Evolutionary conservation across 2,329 filamentous ascomycete genomes (phyloP).

Genomic region (Emericellopsis cladophorae): DNA sequence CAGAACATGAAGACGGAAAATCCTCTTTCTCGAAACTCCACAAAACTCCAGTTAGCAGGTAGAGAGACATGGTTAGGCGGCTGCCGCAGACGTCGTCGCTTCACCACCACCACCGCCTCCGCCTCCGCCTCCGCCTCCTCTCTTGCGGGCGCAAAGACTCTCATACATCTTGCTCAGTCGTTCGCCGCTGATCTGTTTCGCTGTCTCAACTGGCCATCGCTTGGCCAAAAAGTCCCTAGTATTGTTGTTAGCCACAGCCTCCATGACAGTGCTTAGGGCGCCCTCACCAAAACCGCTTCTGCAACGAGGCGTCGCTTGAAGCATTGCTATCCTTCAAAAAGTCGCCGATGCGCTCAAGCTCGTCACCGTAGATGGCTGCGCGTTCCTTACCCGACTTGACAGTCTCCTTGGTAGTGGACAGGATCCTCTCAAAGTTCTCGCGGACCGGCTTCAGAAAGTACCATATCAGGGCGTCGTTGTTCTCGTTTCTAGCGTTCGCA

Average conservation of each 20-base stretch:
- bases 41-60: no score
- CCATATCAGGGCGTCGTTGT: slow-evolving; percentile 34
- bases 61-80: no score
- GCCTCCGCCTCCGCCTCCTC: no score
- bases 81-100: no score
- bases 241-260: not conserved
- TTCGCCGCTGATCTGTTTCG: slow-evolving; percentile 26
- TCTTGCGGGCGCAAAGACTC: slow-evolving; percentile 12
- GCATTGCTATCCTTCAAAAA: slow-evolving; percentile 41
- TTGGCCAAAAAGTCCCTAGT: slow-evolving; percentile 30
- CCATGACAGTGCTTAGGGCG: not conserved
- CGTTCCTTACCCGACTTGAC: slow-evolving; percentile 50
- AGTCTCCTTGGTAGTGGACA: slow-evolving; percentile 47
- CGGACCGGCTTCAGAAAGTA: slow-evolving; percentile 43
- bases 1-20: no score
- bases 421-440: slow-evolving; percentile 45
- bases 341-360: slow-evolving; percentile 48
- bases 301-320: slow-evolving; percentile 24
- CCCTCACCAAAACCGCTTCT: slow-evolving; percentile 38
- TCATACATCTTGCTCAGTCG: slow-evolving; percentile 31
- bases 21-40: no score
- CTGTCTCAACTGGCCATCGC: slow-evolving; percentile 31
- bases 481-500: slow-evolving; percentile 30
- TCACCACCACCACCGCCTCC: no score
- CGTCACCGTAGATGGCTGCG: slow-evolving; percentile 46